Base-by-base conservation (phyloP, 2,329 filamentous ascomycete genomes). In the Cadophora sp. region DNA sequence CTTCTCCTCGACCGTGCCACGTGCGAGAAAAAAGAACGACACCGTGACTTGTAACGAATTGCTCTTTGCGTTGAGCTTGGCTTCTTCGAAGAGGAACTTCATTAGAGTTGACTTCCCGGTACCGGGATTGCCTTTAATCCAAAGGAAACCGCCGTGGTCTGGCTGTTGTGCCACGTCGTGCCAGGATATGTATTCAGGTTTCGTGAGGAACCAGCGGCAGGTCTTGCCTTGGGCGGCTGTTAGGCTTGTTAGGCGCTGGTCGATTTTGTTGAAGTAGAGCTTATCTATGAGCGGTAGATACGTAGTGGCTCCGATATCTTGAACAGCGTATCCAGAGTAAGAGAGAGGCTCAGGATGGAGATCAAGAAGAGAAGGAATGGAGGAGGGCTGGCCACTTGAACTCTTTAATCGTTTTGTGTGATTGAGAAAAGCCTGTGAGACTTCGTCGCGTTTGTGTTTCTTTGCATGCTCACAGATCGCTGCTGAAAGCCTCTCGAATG, bases 91-190 rank as follows among this genome's bases (percentile, higher is more conserved):
- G 61, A 79, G 76, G 48, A 55, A 58, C 31, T 81, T 80, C 77
- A 82, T 80, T 22, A 81, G 58, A 0, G 79, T 81, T 4, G 80
- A 86, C 61, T 85, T 86, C 0, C 83, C 81, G 2, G 79, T 74
- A 0, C 81, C 82, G 1, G 82, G 80, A 4, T 84, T 83, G 0
- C 83, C 83, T 46, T 79, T 80, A 31, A 85, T 81, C 83, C 82
- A 85, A 0, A 85, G 67, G 43, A 85, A 79, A 6, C 82, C 81
- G 37, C 77, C 67, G 55, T 82, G 77, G 3, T 77, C 66, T 9
- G 5, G 4, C 3, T 77, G 53, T 1, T 76, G 76, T 1, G 26
- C 31, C 0, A 55, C 37, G 64, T 82, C 73, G n/a, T 79, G 75
- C 83, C 82, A 84, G 27, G 62, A 19, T 9, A 55, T 27, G 58